phyloP scores from a whole-genome alignment of 1,284 basidiomycete genomes.

The Cutaneotrichosporon sp. region DNA sequence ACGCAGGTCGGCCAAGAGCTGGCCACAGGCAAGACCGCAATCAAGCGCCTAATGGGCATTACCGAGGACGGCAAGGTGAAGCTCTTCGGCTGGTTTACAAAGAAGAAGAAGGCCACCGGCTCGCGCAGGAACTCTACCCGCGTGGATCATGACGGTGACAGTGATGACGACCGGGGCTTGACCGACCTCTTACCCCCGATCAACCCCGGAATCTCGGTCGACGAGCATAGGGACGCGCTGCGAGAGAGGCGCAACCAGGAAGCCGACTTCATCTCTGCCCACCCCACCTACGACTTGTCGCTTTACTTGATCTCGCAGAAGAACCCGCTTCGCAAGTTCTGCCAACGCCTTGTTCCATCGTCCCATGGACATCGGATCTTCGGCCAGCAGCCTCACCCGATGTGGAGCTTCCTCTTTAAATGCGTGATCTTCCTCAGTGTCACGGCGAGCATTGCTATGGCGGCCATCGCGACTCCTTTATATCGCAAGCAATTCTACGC shows the following conservation, averaged over 20 bases:
- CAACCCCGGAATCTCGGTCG: slow-evolving; percentile 35
- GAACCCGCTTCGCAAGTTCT: slow-evolving; percentile 70
- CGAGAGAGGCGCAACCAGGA: slow-evolving; percentile 77
- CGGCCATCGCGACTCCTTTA: slow-evolving; percentile 78
- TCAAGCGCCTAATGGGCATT: slow-evolving; percentile 38
- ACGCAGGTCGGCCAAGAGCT: slow-evolving; percentile 4
- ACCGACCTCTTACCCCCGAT: slow-evolving; percentile 46
- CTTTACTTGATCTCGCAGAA: slow-evolving; percentile 88
- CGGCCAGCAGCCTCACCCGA: slow-evolving; percentile 66
- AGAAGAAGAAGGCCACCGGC: not conserved
- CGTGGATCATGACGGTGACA: slow-evolving; percentile 26
- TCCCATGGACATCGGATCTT: slow-evolving; percentile 81
- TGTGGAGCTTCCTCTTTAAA: slow-evolving; percentile 73
- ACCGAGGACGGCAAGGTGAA: slow-evolving; percentile 25
- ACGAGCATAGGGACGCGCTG: slow-evolving; percentile 58
- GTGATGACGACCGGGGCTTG: slow-evolving; percentile 43
- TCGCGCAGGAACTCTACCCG: not conserved
- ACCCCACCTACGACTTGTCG: slow-evolving; percentile 87
- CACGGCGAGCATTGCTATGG: slow-evolving; percentile 78
- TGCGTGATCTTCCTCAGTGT: slow-evolving; percentile 73
- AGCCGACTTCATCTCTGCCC: slow-evolving; percentile 81
- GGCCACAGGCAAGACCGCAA: slow-evolving; percentile 27
- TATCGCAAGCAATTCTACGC: slow-evolving; percentile 77
- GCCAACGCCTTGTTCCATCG: slow-evolving; percentile 81
- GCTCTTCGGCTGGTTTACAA: not conserved